phyloP scores from a whole-genome alignment of 139 green algal species.

The Volvox reticuliferus region DNA sequence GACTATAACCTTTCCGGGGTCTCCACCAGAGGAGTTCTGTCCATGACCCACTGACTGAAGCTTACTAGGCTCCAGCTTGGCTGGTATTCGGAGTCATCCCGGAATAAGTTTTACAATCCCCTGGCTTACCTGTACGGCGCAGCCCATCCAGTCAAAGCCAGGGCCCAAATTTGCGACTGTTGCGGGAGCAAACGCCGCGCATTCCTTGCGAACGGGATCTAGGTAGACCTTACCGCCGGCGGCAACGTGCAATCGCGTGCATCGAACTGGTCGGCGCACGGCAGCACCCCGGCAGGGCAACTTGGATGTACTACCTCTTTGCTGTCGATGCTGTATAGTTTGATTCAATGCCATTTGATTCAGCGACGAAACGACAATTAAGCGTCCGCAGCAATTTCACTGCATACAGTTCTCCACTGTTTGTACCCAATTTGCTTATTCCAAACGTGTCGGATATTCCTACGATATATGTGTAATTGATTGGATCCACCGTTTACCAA shows the following conservation, averaged over 20 bases:
- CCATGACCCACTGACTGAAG: no score
- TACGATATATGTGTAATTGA: no score
- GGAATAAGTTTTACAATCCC: no score
- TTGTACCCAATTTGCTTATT: no score
- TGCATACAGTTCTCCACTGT: no score
- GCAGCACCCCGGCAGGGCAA: not conserved
- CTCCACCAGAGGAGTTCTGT: no score
- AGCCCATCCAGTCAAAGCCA: slow-evolving; percentile 98
- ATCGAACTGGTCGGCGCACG: slow-evolving; percentile 9
- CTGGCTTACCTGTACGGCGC: slow-evolving; percentile 87
- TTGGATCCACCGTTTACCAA: no score
- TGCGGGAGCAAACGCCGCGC: slow-evolving; percentile 91
- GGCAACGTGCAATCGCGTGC: slow-evolving; percentile 1
- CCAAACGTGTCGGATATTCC: no score
- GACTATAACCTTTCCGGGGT: no score
- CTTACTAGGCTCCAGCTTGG: no score
- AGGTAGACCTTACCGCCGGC: slow-evolving; percentile 65
- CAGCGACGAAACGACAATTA: not conserved
- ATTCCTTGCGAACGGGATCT: slow-evolving; percentile 64
- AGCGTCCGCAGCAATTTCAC: no score
- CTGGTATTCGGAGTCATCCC: no score
- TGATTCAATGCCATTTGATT: slow-evolving; percentile 15
- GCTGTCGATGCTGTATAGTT: not conserved
- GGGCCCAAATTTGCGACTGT: slow-evolving; percentile 98
- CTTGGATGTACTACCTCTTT: not conserved